Conservation (phyloP, 192 early-diverging fungal genomes). For the Chytriomyces sp. region DNA sequence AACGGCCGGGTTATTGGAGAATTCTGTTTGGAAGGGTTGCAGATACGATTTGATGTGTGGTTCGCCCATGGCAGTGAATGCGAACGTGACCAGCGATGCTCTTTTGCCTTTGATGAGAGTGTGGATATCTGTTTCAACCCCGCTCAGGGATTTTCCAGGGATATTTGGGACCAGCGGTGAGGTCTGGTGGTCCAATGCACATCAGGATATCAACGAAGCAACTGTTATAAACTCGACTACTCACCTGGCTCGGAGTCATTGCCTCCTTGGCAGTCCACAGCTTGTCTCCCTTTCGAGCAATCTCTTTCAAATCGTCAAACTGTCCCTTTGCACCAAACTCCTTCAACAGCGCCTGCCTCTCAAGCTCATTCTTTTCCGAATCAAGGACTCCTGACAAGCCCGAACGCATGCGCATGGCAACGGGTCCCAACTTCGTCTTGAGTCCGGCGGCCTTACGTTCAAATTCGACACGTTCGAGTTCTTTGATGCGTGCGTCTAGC, state of each 20-base stretch:
- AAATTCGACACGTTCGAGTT: constrained; percentile 37
- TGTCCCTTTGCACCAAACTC: constrained; percentile 21
- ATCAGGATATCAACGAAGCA: not conserved
- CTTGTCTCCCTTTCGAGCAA: constrained; percentile 52
- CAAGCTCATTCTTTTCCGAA: constrained; percentile 22
- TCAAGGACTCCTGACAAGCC: not conserved
- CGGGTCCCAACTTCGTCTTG: constrained; percentile 4
- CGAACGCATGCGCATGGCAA: constrained; percentile 2
- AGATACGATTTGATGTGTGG: constrained; percentile 29
- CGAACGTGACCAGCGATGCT: constrained; percentile 46
- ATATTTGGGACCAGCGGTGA: constrained; percentile 45
- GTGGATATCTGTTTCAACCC: constrained; percentile 38
- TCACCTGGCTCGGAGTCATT: constrained; percentile 32
- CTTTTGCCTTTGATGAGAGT: constrained; percentile 29
- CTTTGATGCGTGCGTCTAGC: constrained; percentile 38
- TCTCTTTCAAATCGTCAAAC: constrained; percentile 41
- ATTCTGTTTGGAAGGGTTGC: constrained; percentile 10
- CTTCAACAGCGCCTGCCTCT: constrained; percentile 12
- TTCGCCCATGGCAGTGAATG: constrained; percentile 56
- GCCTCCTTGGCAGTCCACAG: constrained; percentile 50
- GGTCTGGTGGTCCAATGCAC: not conserved
- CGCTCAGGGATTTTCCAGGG: constrained; percentile 34
- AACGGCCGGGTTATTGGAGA: constrained; percentile 11
- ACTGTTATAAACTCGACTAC: not conserved
- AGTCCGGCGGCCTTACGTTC: constrained; percentile 30